Base-by-base conservation (phyloP, 306 rosid species). In the Castanopsis chinensis region DNA sequence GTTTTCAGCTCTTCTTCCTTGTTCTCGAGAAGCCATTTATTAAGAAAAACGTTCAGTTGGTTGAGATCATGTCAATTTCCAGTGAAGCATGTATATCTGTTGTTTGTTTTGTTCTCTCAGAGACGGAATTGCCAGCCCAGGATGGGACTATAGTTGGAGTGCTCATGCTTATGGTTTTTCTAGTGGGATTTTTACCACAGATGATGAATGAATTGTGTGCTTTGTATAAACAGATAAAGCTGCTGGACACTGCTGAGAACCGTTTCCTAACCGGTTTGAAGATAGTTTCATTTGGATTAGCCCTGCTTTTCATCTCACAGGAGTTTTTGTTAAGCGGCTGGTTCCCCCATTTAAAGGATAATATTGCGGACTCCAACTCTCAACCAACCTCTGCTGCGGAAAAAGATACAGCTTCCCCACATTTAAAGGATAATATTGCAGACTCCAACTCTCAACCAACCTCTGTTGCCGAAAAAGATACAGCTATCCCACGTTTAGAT, bases 1-100 rank as follows among this genome's bases (percentile, higher is more conserved):
- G 91, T 23, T 88, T 92, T 80, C 95, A 88, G 86, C 93, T 94
- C 57, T 88, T 91, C 89, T 92, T 92, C 86, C 87, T 91, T 61
- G 80, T 94, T 79, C 95, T 94, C 21, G 89, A 94, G 90, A 94
- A 94, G 87, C 99, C 99, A 5, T 94, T 94, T 28, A 94, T 90
- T 41, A 90, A 88, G 92, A 94, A 94, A 82, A 92, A 71, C 53
- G 91, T 94, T 86, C 99, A 94, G 82, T 41, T 91, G 73, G 90
- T 86, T 68, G 95, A 94, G 88, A 90, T 94, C 20, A 78, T 94
- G 80, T 81, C 93, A 12, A 81, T 90, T 76, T 21, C 89, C 3
- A 78, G 89, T 69, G 91, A 94, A 87, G 87, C 86, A 52, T 56
- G 87, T 15, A 55, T 94, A 20, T 94, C 91, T 76, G 84, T 83